A percentile compares a stretch with the other conserved stretches of the same genome.
These are phyloP conservation scores for Fusarium luffae DNA, from an alignment of 2,329 filamentous ascomycete species.

Conservation along the genomic window DNA sequence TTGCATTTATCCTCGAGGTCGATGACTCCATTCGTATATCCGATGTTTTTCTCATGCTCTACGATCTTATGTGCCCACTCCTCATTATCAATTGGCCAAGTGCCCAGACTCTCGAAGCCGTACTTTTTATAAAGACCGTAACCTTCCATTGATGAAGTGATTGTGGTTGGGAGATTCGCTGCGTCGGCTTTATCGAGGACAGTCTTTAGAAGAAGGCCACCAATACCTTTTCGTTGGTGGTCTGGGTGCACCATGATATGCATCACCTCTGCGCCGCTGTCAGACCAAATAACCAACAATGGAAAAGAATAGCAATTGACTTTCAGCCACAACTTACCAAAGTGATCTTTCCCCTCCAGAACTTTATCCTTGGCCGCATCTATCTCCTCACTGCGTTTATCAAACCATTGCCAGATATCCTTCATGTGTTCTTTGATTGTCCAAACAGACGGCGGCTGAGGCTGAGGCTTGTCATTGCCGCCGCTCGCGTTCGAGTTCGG, in stretches of 20 bases:
- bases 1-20: slow-evolving; percentile 16
- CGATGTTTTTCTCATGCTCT: slow-evolving; percentile 13
- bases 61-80: slow-evolving; percentile 36
- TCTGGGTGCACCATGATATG: slow-evolving; percentile 42
- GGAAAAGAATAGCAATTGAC: not conserved
- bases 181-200: slow-evolving; percentile 35
- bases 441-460: not conserved
- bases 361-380: slow-evolving; percentile 30
- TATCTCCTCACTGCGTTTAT: slow-evolving; percentile 29
- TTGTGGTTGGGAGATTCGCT: slow-evolving; percentile 8
- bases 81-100: slow-evolving; percentile 36
- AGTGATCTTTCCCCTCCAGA: slow-evolving; percentile 26
- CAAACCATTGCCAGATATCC: slow-evolving; percentile 37
- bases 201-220: slow-evolving; percentile 20
- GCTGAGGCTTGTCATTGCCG: not conserved
- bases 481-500: slow-evolving; percentile 25
- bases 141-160: slow-evolving; percentile 36
- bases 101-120: slow-evolving; percentile 31
- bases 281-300: not conserved
- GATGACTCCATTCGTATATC: slow-evolving; percentile 21
- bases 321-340: slow-evolving; percentile 22
- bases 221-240: slow-evolving; percentile 40
- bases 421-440: slow-evolving; percentile 35
- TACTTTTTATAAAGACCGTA: slow-evolving; percentile 29
- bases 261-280: slow-evolving; percentile 26